Percentiles rank a stretch among this genome's conserved stretches.
Evolutionary conservation across 2,329 filamentous ascomycete species (phyloP).

Genomic region (Monosporascus sp.): DNA sequence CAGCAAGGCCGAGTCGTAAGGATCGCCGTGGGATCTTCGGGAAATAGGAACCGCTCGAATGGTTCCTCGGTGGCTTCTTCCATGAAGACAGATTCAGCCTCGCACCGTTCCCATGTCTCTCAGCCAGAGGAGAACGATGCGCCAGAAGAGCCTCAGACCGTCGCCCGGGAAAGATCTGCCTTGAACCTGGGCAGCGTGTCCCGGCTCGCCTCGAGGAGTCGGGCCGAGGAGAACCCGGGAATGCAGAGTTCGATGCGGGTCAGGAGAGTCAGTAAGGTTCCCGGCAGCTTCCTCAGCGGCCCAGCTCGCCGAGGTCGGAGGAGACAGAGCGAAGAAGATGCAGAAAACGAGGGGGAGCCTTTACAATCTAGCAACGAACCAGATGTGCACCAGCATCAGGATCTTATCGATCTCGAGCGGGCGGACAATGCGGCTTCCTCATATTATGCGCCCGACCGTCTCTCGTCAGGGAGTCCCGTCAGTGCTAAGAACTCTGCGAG

Average conservation of each 20-base stretch:
- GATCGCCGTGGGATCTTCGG: constrained; percentile 48
- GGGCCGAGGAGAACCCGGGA: constrained; percentile 57
- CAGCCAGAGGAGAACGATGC: constrained; percentile 36
- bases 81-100: constrained; percentile 25
- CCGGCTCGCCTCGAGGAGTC: constrained; percentile 43
- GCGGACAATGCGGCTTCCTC: constrained; percentile 33
- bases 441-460: constrained; percentile 44
- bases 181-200: constrained; percentile 47
- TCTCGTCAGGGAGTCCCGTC: constrained; percentile 54
- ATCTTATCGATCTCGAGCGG: constrained; percentile 30
- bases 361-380: constrained; percentile 35
- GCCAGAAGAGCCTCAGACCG: constrained; percentile 44
- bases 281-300: constrained; percentile 73
- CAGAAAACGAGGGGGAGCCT: constrained; percentile 38
- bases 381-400: constrained; percentile 32
- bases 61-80: constrained; percentile 31
- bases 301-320: constrained; percentile 71
- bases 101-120: constrained; percentile 26
- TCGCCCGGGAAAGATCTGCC: constrained; percentile 40
- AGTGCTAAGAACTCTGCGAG: constrained; percentile 41
- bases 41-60: constrained; percentile 31
- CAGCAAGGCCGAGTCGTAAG: constrained; percentile 48
- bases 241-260: constrained; percentile 70
- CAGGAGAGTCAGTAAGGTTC: constrained; percentile 69
- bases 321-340: constrained; percentile 62